Evolutionary conservation across 2,329 filamentous ascomycete species (phyloP).

Genomic region (Ceratocystis huliohia): DNA sequence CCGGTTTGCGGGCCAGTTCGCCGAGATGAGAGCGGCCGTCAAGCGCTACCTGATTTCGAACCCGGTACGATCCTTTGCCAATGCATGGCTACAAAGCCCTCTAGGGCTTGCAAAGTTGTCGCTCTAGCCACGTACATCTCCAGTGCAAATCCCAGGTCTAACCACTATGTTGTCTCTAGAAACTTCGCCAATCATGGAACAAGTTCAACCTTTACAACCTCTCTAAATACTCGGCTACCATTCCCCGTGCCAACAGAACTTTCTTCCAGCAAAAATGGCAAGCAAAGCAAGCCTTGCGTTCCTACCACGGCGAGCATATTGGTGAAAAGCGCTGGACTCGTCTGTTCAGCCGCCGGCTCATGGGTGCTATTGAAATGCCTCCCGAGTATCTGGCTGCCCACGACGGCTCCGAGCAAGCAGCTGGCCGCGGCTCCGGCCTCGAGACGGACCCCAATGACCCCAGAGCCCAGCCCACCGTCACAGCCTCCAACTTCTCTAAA

Average conservation of each 20-base stretch:
- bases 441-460: slow-evolving; percentile 26
- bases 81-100: slow-evolving; percentile 9
- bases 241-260: slow-evolving; percentile 39
- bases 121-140: background rate
- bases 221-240: slow-evolving; percentile 38
- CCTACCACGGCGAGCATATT: slow-evolving; percentile 91
- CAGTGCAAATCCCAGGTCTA: background rate
- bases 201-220: slow-evolving; percentile 96
- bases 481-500: slow-evolving; percentile 23
- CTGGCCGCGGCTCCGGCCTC: slow-evolving; percentile 68
- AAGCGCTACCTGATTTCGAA: slow-evolving; percentile 22
- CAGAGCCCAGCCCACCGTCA: slow-evolving; percentile 22
- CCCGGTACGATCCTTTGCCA: slow-evolving; percentile 18
- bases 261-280: slow-evolving; percentile 99
- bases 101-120: background rate
- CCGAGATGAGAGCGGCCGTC: slow-evolving; percentile 23
- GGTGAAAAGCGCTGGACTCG: slow-evolving; percentile 86
- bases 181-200: slow-evolving; percentile 91
- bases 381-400: slow-evolving; percentile 62
- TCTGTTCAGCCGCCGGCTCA: slow-evolving; percentile 74
- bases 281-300: slow-evolving; percentile 70
- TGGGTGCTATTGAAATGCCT: slow-evolving; percentile 76
- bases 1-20: slow-evolving; percentile 19
- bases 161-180: slow-evolving; percentile 40
- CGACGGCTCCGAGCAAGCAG: slow-evolving; percentile 73